Base-by-base conservation (phyloP, 306 rosid genomes). In the Malus asiatica region DNA sequence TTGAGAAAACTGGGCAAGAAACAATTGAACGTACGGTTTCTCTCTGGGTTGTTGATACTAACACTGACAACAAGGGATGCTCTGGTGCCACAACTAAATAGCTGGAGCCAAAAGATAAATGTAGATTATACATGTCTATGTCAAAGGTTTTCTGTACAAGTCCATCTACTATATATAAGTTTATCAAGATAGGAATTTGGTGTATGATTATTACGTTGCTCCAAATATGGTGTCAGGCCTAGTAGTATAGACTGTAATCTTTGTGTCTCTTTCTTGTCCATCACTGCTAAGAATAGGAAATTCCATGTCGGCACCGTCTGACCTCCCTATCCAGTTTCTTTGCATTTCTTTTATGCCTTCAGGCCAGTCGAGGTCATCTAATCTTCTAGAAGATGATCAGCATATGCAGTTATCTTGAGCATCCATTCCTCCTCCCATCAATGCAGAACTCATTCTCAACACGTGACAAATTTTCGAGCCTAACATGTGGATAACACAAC, bases 201-300 rank as follows among this genome's bases (percentile, higher is more conserved):
- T 40, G 73, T 77, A 27, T 75, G 84, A 84, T 76, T 73, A 79
- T 83, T 95, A 95, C 98, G 93, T 95, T 86, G 97, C 97, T 78
- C 97, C 98, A 79, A 95, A 95, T 80, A 95, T 87, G 18, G 98
- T 95, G 87, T 95, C 98, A 29, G 98, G 97, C 85, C 97, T 90
- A 59, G 98, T 92, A 77, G 98, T 92, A 75, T 90, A 95, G 68
- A 95, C 90, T 74, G 80, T 79, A 83, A 95, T 89, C 81, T 81
- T 83, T 74, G 79, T 76, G 84, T 90, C 89, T 69, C 91, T 84
- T 80, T 92, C 90, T 70, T 74, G 77, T 77, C 93, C 98, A 79
- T 87, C 89, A 73, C 81, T 69, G 66, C 85, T 88, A 76, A 95
- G 93, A 80, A 89, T 80, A 74, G 80, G 74, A 84, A 95, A 95